Base-by-base conservation (phyloP, 2,329 filamentous ascomycete genomes). In the Aspergillus sergii region DNA sequence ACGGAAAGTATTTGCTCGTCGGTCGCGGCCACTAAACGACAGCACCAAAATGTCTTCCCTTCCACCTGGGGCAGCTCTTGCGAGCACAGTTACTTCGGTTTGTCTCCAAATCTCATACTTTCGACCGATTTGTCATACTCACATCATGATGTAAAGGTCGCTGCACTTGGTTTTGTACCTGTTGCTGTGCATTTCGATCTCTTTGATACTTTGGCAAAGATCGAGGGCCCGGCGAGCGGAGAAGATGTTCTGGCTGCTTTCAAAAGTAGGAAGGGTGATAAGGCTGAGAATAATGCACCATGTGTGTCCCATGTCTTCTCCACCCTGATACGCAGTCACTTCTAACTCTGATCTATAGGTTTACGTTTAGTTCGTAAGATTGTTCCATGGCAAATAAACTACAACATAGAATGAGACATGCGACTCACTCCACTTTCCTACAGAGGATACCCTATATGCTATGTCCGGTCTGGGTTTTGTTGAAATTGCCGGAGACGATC, bases 401-500 rank as follows among this genome's bases (percentile, higher is more conserved):
- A 23, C 46, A 28, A 19, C 7, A 19, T 28, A 14, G 46, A 21
- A 16, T 28, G 46, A 28, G 46, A 26, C 14, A 12, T 16, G 23
- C 23, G 23, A 28, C 23, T 26, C 11, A 50, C 21, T 7, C 7
- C 12, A 61, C 58, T 65, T 48, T 32, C 55, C n/a, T 43, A 2
- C 56, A 79, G 77, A 76, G 63, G 77, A 79, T 51, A 72, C 73
- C 0, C 71, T 79, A 4, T 78, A 71, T 61, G 72, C 76, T 7
- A 76, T 79, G 72, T 69, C 76, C 12, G 77, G 76, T 8, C 62
- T 79, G 6, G 73, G 73, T 7, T 67, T 79, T 12, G 70, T 78
- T 3, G 74, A 78, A 2, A 66, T 73, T 46, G 68, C 73, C 23
- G 68, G 68, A 30, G 75, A 77, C n/a, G 67, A 73, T 36, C 51